Conservation (phyloP, 768 basidiomycete species). For the Boletellus sp. region DNA sequence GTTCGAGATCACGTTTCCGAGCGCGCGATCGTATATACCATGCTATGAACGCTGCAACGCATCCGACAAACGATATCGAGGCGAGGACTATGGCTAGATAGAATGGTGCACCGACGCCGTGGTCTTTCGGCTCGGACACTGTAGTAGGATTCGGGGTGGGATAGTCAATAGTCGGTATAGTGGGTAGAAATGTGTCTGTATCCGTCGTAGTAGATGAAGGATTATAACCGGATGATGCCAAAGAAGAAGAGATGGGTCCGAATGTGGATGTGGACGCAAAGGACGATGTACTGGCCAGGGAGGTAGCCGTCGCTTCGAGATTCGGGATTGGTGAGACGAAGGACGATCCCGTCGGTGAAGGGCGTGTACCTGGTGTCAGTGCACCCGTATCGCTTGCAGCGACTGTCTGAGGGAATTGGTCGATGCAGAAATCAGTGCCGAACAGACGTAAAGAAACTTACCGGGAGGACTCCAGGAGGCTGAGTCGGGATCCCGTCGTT, state of each 20-base stretch:
- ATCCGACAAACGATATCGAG: conserved; percentile 41
- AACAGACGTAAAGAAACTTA: conserved; percentile 1
- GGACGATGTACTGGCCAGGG: conserved; percentile 1
- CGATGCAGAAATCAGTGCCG: neutral
- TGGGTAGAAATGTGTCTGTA: conserved; percentile 20
- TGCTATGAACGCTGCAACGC: conserved; percentile 44
- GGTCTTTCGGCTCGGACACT: conserved; percentile 16
- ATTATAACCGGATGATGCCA: conserved; percentile 4
- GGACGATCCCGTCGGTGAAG: neutral
- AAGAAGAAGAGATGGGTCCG: neutral
- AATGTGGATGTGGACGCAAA: conserved; percentile 1
- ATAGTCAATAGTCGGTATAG: conserved; percentile 21
- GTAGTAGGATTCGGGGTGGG: conserved; percentile 25
- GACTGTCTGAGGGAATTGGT: conserved; percentile 10
- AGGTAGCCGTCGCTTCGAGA: conserved; percentile 18
- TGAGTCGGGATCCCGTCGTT: conserved; percentile 4
- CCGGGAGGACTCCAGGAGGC: neutral
- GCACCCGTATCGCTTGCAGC: neutral
- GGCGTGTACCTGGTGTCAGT: conserved; percentile 2
- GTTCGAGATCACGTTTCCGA: conserved; percentile 34
- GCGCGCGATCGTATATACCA: conserved; percentile 45
- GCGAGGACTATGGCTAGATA: conserved; percentile 52
- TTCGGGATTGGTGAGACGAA: conserved; percentile 14
- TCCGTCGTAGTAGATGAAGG: conserved; percentile 6
- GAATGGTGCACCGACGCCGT: conserved; percentile 36